Percentiles rank a stretch among this genome's conserved stretches.
phyloP scores from a whole-genome alignment of 2,329 filamentous ascomycete species.

The Hymenotorrendiella dingleyae region DNA sequence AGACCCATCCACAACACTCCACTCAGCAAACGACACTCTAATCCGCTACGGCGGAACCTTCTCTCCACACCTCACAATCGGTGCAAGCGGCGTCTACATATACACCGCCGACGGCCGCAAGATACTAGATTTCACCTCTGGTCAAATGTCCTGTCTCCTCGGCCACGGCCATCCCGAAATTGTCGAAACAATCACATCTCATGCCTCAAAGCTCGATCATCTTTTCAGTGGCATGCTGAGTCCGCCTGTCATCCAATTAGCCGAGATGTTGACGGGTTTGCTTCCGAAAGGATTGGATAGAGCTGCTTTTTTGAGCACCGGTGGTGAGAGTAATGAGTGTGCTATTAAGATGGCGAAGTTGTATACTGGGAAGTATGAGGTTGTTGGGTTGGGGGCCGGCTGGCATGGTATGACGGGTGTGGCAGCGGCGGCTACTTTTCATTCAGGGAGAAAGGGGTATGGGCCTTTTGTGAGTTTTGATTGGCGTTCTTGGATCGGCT shows the following conservation, averaged over 20 bases:
- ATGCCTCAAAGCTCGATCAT: constrained; percentile 49
- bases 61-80: constrained; percentile 17
- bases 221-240: constrained; percentile 54
- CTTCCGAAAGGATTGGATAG: constrained; percentile 46
- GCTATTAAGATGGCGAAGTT: constrained; percentile 60
- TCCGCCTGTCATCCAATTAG: constrained; percentile 50
- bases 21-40: constrained; percentile 9
- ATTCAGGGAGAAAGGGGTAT: constrained; percentile 42
- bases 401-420: constrained; percentile 57
- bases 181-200: constrained; percentile 43
- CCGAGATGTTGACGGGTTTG: constrained; percentile 41
- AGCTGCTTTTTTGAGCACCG: constrained; percentile 53
- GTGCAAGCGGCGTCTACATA: constrained; percentile 28
- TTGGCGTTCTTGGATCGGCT: no score
- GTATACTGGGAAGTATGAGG: constrained; percentile 59
- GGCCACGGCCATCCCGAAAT: constrained; percentile 55
- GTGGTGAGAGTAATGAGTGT: constrained; percentile 53
- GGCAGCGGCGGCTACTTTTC: constrained; percentile 47
- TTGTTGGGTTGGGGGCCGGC: constrained; percentile 52
- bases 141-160: constrained; percentile 54
- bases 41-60: constrained; percentile 21
- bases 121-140: constrained; percentile 54
- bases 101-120: constrained; percentile 38
- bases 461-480: constrained; percentile 31
- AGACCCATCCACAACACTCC: constrained; percentile 10